Base-by-base conservation (phyloP, 257 asterid genomes). In the Lycium barbarum region DNA sequence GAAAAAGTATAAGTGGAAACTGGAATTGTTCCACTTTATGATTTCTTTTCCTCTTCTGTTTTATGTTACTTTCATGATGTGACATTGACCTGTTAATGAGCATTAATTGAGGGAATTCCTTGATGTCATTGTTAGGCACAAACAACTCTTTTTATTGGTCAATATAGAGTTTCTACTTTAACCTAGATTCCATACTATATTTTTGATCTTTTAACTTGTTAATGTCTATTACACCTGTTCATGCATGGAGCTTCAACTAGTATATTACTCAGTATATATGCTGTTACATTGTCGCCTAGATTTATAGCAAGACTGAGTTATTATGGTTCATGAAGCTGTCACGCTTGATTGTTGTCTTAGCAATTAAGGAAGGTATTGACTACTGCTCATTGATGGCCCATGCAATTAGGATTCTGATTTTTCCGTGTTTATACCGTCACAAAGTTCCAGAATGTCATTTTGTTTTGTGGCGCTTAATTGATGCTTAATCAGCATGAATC, bases 11-110 rank as follows among this genome's bases (percentile, higher is more conserved):
- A 86, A 86, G 91, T 89, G 91, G 92, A 86, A 86, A 79, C 49
- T 88, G 85, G 80, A 90, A 89, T 88, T 88, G 89, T 85, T 83
- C 88, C 86, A 84, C 91, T 90, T 88, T 87, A 85, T 87, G 81
- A 80, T 84, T 89, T 73, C 63, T 63, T 85, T 89, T 86, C 57
- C 84, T 53, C 45, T 85, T 84, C 82, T 57, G 84, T 89, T 86
- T 81, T 84, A 65, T 85, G 90, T 89, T 86, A 88, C 89, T 88
- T 88, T 90, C 89, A 55, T 85, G 90, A 88, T 90, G 89, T 80
- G 92, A 91, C 89, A 36, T 83, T 87, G 86, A 90, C 89, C 88
- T 87, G 67, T 87, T 88, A 65, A 73, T 84, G 86, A 88, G 84
- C 89, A 88, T 85, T 84, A 87, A 89, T 17, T 82, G 5, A 9